Conservation (phyloP, 306 rosid species). For the Castanea crenata region DNA sequence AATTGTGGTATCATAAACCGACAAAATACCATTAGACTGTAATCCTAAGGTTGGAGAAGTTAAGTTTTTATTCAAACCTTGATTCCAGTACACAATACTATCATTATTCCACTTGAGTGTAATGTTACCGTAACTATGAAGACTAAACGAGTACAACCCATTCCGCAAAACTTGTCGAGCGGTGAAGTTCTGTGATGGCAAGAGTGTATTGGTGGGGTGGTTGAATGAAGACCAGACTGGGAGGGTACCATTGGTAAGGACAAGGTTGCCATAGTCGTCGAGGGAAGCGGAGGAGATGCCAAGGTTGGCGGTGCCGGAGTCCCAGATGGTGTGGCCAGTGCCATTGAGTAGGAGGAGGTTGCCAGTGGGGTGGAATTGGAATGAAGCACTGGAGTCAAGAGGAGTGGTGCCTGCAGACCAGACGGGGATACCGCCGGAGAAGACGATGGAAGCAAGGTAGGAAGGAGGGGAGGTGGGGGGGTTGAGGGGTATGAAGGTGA, state of each 20-base stretch:
- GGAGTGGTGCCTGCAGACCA: constrained; percentile 54
- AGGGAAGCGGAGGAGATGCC: constrained; percentile 55
- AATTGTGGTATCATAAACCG: constrained; percentile 34
- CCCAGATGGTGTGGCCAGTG: constrained; percentile 56
- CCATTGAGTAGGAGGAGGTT: constrained; percentile 57
- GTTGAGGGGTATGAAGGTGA: constrained; percentile 39
- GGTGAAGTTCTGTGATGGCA: constrained; percentile 59
- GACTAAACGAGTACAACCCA: constrained; percentile 47
- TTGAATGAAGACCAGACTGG: constrained; percentile 68
- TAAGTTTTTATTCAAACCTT: constrained; percentile 42
- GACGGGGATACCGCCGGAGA: constrained; percentile 48
- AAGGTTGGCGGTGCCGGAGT: constrained; percentile 45
- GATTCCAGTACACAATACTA: constrained; percentile 45
- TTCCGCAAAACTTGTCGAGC: constrained; percentile 39
- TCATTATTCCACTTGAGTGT: constrained; percentile 58
- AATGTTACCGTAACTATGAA: constrained; percentile 40
- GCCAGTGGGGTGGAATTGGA: constrained; percentile 51
- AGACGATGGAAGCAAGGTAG: constrained; percentile 49
- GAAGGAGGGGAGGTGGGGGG: constrained; percentile 53
- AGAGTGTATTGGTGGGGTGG: constrained; percentile 56
- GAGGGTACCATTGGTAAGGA: constrained; percentile 29
- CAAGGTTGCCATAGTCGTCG: constrained; percentile 47
- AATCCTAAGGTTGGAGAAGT: constrained; percentile 40
- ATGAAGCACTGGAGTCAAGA: constrained; percentile 52
- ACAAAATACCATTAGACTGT: constrained; percentile 42